phyloP scores from a whole-genome alignment of 257 asterid species.

The Phtheirospermum japonicum region DNA sequence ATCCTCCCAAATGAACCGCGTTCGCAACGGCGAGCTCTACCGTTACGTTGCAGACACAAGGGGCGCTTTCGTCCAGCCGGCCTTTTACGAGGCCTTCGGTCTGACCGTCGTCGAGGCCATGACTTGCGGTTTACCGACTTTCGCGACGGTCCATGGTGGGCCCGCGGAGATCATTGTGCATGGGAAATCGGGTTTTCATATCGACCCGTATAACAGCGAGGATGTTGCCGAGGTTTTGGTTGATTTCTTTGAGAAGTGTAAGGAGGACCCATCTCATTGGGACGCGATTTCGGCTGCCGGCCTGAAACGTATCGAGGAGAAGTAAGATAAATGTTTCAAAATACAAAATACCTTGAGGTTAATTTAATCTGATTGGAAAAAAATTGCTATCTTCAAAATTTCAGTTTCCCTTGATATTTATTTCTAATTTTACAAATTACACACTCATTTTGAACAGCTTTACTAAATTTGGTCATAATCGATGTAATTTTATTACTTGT shows the following conservation, averaged over 20 bases:
- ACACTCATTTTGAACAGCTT: too few species aligned
- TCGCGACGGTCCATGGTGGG: slow-evolving; percentile 71
- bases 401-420: too few species aligned
- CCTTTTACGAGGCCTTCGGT: slow-evolving; percentile 80
- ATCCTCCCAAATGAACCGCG: slow-evolving; percentile 82
- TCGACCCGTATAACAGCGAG: slow-evolving; percentile 70
- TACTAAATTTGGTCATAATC: not conserved
- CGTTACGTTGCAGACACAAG: slow-evolving; percentile 64
- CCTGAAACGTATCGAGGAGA: slow-evolving; percentile 69
- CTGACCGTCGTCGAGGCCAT: slow-evolving; percentile 83
- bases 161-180: slow-evolving; percentile 74
- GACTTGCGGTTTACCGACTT: slow-evolving; percentile 80
- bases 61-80: slow-evolving; percentile 78
- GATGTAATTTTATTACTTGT: slow-evolving; percentile 9
- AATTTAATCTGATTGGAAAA: too few species aligned
- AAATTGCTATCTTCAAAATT: too few species aligned
- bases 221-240: slow-evolving; percentile 52
- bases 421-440: too few species aligned
- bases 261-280: slow-evolving; percentile 58
- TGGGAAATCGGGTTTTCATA: slow-evolving; percentile 70
- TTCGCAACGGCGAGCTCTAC: slow-evolving; percentile 73
- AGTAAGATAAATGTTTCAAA: slow-evolving; percentile 40
- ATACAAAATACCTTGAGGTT: too few species aligned
- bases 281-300: slow-evolving; percentile 56
- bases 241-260: slow-evolving; percentile 56